Evolutionary conservation across 495 filamentous ascomycete species (phyloP).

Genomic region (Penicillium verhagenii): DNA sequence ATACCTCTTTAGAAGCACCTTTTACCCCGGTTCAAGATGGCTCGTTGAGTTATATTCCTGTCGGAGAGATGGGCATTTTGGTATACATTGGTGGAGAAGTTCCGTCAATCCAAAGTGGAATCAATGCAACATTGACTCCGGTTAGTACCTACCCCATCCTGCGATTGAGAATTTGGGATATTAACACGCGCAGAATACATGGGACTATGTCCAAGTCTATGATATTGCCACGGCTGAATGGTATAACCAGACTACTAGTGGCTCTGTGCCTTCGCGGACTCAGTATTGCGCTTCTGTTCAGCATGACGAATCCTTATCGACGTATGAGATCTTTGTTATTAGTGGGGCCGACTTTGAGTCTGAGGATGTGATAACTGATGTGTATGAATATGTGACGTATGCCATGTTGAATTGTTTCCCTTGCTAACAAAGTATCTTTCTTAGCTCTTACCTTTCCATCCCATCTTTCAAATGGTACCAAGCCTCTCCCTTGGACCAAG

Average conservation of each 20-base stretch:
- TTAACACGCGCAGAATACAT: slow-evolving; percentile 11
- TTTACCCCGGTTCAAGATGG: slow-evolving; percentile 13
- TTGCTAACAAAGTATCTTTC: background rate
- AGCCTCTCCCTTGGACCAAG: slow-evolving; percentile 3
- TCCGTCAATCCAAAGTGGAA: slow-evolving; percentile 10
- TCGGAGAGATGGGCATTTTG: slow-evolving; percentile 6
- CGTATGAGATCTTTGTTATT: slow-evolving; percentile 16
- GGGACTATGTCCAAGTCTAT: slow-evolving; percentile 17
- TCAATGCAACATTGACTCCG: slow-evolving; percentile 1
- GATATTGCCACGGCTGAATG: slow-evolving; percentile 13
- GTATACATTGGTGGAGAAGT: slow-evolving; percentile 16
- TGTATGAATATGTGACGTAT: background rate
- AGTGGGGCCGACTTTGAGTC: background rate
- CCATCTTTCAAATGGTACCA: slow-evolving; percentile 19
- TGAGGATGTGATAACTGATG: background rate
- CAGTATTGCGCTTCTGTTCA: slow-evolving; percentile 16
- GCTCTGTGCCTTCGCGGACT: slow-evolving; percentile 4
- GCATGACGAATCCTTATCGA: slow-evolving; percentile 8
- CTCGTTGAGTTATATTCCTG: slow-evolving; percentile 11
- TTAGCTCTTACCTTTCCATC: slow-evolving; percentile 16
- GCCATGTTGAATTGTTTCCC: background rate
- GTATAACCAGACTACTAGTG: slow-evolving; percentile 19
- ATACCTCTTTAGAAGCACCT: slow-evolving; percentile 5
- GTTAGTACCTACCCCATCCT: background rate
- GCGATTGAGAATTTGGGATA: too few relatives aligned